Conservation (phyloP, 2,329 filamentous ascomycete species). For the Emmonsiellopsis sp. region DNA sequence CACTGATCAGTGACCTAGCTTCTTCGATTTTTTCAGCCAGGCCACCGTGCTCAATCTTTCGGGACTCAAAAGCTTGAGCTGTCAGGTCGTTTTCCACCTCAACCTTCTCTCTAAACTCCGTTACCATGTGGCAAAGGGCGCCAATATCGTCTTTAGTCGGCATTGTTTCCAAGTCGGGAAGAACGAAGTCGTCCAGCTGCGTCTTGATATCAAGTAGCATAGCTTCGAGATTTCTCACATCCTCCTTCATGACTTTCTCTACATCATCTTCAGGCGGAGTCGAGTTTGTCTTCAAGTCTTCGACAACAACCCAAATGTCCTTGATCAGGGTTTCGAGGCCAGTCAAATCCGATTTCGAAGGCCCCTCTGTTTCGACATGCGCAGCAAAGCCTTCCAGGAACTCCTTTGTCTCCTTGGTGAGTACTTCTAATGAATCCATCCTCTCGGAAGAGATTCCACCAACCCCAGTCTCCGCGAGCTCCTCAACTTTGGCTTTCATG, state of each 20-base stretch:
- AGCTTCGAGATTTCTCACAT: constrained; percentile 71
- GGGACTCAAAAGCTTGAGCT: constrained; percentile 70
- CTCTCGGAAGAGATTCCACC: constrained; percentile 57
- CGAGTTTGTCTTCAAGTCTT: constrained; percentile 52
- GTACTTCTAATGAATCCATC: constrained; percentile 52
- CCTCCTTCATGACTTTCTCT: constrained; percentile 66
- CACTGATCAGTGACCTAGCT: constrained; percentile 66
- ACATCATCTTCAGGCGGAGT: constrained; percentile 34
- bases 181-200: constrained; percentile 61
- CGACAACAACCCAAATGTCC: constrained; percentile 64
- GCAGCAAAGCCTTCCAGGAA: constrained; percentile 56
- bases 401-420: constrained; percentile 68
- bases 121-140: constrained; percentile 59
- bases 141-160: constrained; percentile 68
- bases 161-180: constrained; percentile 60
- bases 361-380: constrained; percentile 57
- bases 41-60: constrained; percentile 71
- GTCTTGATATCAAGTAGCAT: constrained; percentile 78
- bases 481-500: constrained; percentile 79
- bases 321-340: constrained; percentile 66
- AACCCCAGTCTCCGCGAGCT: constrained; percentile 56
- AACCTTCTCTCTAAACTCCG: constrained; percentile 55
- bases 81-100: constrained; percentile 62
- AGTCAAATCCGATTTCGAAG: constrained; percentile 69
- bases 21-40: constrained; percentile 70